These are phyloP conservation scores for Cladophialophora psammophila DNA, from an alignment of 2,329 filamentous ascomycete species.

Conservation along the genomic window DNA sequence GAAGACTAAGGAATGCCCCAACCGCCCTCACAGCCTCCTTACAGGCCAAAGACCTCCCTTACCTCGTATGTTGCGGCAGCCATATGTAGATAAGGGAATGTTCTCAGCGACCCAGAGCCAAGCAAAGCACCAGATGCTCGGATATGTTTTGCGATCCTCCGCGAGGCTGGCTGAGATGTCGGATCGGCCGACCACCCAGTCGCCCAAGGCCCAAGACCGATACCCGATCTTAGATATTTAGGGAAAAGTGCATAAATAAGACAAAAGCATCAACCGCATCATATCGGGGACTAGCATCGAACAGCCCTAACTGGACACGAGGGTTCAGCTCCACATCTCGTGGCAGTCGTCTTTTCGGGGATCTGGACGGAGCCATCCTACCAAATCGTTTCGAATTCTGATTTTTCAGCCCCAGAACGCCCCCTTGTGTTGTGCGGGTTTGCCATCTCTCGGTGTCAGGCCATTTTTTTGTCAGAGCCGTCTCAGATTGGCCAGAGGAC, in stretches of 20 bases:
- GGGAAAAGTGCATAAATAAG: neutral
- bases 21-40: neutral
- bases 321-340: constrained; percentile 7
- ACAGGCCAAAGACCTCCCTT: neutral
- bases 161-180: constrained; percentile 15
- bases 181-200: neutral
- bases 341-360: constrained; percentile 13
- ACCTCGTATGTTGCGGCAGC: neutral
- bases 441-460: constrained; percentile 1
- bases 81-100: neutral
- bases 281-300: constrained; percentile 18
- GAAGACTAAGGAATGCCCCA: neutral
- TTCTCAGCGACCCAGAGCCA: neutral
- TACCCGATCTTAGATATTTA: neutral
- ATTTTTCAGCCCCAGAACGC: neutral
- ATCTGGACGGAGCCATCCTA: constrained; percentile 11
- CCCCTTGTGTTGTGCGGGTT: constrained; percentile 3
- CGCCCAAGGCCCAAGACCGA: neutral
- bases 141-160: neutral
- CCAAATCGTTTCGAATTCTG: constrained; percentile 1
- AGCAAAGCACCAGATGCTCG: constrained; percentile 5
- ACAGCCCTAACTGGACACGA: neutral
- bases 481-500: constrained; percentile 1
- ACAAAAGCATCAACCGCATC: constrained; percentile 3
- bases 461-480: constrained; percentile 2